A percentile compares a stretch with the other conserved stretches of the same genome.
Evolutionary conservation across 495 filamentous ascomycete species (phyloP).

Genomic region (Penicillium angulare): DNA sequence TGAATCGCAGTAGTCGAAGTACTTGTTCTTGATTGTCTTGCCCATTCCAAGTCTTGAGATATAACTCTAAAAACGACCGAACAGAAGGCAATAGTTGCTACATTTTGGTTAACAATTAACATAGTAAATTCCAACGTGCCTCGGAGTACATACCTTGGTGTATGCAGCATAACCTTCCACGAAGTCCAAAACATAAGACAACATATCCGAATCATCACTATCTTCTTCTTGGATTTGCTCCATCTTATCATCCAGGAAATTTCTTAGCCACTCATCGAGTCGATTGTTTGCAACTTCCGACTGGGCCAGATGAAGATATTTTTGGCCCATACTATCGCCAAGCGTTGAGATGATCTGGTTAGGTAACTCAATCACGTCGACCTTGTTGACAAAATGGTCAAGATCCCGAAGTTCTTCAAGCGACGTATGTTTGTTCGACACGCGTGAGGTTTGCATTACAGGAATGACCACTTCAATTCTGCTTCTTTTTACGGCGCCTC

Average conservation of each 20-base stretch:
- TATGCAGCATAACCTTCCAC: conserved; percentile 58
- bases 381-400: conserved; percentile 67
- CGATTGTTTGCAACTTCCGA: conserved; percentile 54
- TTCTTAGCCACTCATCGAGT: conserved; percentile 64
- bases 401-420: conserved; percentile 77
- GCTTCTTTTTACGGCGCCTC: conserved; percentile 42
- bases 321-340: conserved; percentile 74
- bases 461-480: conserved; percentile 58
- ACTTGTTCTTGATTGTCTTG: conserved; percentile 55
- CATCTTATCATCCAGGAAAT: conserved; percentile 58
- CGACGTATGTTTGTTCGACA: conserved; percentile 47
- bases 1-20: conserved; percentile 62
- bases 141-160: conserved; percentile 56
- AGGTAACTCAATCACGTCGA: conserved; percentile 78
- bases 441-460: conserved; percentile 69
- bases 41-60: conserved; percentile 70
- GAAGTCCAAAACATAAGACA: conserved; percentile 52
- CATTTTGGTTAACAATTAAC: background rate
- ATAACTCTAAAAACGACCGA: conserved; percentile 59
- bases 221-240: conserved; percentile 50
- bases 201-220: conserved; percentile 45
- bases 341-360: conserved; percentile 78
- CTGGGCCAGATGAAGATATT: conserved; percentile 64
- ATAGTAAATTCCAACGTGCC: background rate
- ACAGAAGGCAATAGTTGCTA: conserved; percentile 62